Evolutionary conservation across 768 basidiomycete genomes (phyloP).

Genomic region (Glaciozyma antarctica): DNA sequence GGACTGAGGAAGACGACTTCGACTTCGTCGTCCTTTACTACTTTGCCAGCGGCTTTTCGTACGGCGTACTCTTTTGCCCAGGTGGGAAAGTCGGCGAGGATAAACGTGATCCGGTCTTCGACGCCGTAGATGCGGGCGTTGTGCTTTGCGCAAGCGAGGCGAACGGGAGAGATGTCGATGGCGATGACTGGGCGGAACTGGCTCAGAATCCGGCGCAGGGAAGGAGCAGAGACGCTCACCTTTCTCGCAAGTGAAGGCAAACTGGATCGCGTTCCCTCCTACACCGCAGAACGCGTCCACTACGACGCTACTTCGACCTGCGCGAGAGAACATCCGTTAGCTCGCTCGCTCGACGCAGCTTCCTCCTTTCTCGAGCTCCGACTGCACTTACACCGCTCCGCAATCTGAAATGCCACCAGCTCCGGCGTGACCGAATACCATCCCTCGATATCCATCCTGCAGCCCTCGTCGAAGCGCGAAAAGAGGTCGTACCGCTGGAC

Average conservation of each 20-base stretch:
- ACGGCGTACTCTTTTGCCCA: constrained; percentile 56
- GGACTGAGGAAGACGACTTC: constrained; percentile 35
- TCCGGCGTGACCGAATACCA: constrained; percentile 93
- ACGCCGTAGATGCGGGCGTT: constrained; percentile 93
- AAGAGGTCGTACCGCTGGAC: constrained; percentile 73
- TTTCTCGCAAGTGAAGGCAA: constrained; percentile 88
- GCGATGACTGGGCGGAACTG: constrained; percentile 67
- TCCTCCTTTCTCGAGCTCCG: constrained; percentile 2
- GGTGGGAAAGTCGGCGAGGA: constrained; percentile 70
- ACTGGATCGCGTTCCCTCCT: constrained; percentile 93
- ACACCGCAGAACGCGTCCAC: constrained; percentile 96
- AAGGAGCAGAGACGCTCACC: constrained; percentile 47
- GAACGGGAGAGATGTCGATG: constrained; percentile 69
- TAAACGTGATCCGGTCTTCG: constrained; percentile 87
- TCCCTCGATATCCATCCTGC: constrained; percentile 86
- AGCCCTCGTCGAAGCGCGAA: constrained; percentile 59
- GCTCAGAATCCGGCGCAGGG: not conserved
- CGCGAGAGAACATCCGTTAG: not conserved
- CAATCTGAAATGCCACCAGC: constrained; percentile 80
- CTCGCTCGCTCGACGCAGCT: not conserved
- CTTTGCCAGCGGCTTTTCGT: constrained; percentile 1
- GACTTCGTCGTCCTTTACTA: constrained; percentile 17
- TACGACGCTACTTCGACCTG: constrained; percentile 58
- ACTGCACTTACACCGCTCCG: constrained; percentile 59
- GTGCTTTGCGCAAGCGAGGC: constrained; percentile 83